Evolutionary conservation across 169 alveolate genomes (phyloP), one percentile per base, ranked within the genome.

Genomic region (Plasmodium gaboni): DNA sequence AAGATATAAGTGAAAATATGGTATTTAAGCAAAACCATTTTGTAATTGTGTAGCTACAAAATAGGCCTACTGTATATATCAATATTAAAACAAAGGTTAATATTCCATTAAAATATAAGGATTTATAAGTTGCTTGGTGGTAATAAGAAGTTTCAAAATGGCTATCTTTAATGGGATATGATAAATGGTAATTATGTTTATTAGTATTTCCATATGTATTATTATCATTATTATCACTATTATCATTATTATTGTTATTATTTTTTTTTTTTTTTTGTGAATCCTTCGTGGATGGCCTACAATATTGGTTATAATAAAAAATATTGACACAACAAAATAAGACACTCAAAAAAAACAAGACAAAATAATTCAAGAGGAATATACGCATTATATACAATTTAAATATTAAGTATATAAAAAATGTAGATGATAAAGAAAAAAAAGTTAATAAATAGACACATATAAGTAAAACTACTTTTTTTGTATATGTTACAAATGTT

Each of bases 101-200:
- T 83, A 67, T 83, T 9, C 73, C 59, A 42, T 68, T 83, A 53
- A 83, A 83, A 15, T 44, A 68, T 67, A 83, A 61, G 17, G 91
- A 83, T 59, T 83, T 67, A 26, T 32, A 83, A n/a, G 73, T 57
- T 4, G 91, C 91, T 51, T 46, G 68, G 6, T 63, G 15, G 53
- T 78, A n/a, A 42, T 48, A 32, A 9, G 10, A 38, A 38, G 46
- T 38, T n/a, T 28, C 73, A 8, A 65, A 15, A 7, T 38, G 24
- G 50, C 38, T 74, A 71, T 38, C 46, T 7, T 19, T 53, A 53
- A n/a, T 13, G 19, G 15, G 24, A 53, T 0, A n/a, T 13, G 24
- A 53, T 13, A 6, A n/a, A 53, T 53, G 6, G 19, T 15, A n/a
- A 17, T 0, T 15, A 53, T 15, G 15, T 1, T 53, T 53, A 53